Percentiles rank a stretch among this genome's conserved stretches.
Conservation (phyloP, 352 stramenopile species). For the Plasmopara viticola region DNA sequence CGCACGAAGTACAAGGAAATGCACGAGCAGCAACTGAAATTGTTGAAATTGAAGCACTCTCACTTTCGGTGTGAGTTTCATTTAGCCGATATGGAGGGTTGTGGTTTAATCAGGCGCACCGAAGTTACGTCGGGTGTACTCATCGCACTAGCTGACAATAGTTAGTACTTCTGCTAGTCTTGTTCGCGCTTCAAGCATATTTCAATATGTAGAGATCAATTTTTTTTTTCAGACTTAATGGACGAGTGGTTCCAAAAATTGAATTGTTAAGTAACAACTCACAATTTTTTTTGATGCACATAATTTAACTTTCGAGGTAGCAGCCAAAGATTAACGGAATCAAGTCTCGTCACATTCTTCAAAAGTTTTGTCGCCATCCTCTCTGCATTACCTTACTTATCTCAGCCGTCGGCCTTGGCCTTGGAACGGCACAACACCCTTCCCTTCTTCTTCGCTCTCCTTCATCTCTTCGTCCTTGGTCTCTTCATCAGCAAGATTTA, state of each 20-base stretch:
- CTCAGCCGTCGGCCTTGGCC: slow-evolving; percentile 53
- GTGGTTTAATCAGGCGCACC: slow-evolving; percentile 37
- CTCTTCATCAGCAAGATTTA: slow-evolving; percentile 20
- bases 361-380: too few species aligned
- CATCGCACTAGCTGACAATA: slow-evolving; percentile 27
- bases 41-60: slow-evolving; percentile 50
- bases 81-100: slow-evolving; percentile 57
- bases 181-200: background rate
- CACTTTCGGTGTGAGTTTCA: slow-evolving; percentile 51
- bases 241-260: background rate
- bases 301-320: too few species aligned
- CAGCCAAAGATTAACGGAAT: too few species aligned
- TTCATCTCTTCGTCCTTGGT: slow-evolving; percentile 28
- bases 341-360: too few species aligned
- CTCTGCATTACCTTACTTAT: slow-evolving; percentile 19
- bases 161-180: too few species aligned
- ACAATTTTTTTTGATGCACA: too few species aligned
- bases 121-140: slow-evolving; percentile 55
- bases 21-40: slow-evolving; percentile 55
- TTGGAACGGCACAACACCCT: slow-evolving; percentile 49
- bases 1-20: slow-evolving; percentile 57
- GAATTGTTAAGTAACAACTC: too few species aligned
- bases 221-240: background rate
- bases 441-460: slow-evolving; percentile 20
- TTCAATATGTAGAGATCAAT: background rate